These are phyloP conservation scores for Liriodendron chinense DNA, from an alignment of 164 flowering plant species.

Conservation along the genomic window DNA sequence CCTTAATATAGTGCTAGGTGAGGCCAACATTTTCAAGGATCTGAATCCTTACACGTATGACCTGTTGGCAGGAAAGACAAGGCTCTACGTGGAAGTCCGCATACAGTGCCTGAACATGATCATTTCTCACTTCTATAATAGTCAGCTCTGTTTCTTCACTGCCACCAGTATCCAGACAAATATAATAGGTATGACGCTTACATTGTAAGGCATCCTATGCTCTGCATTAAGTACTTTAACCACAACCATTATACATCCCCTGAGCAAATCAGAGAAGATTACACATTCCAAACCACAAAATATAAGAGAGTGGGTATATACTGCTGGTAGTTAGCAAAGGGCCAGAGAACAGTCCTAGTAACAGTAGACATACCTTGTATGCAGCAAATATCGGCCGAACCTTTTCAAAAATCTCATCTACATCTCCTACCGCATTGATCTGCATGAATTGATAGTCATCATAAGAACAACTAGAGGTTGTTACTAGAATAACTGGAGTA, in stretches of 20 bases:
- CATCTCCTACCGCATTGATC: slow-evolving; percentile 77
- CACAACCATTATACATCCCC: too few species aligned
- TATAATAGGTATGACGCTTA: background rate
- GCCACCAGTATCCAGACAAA: too few species aligned
- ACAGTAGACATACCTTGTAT: slow-evolving; percentile 34
- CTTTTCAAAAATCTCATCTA: slow-evolving; percentile 72
- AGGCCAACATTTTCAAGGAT: too few species aligned
- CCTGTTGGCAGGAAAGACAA: background rate
- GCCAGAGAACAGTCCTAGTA: background rate
- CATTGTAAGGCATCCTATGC: too few species aligned
- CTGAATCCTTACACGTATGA: background rate
- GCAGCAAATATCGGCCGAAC: slow-evolving; percentile 58
- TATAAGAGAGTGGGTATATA: background rate
- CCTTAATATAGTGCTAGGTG: background rate
- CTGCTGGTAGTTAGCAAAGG: background rate
- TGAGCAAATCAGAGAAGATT: too few species aligned
- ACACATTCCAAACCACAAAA: too few species aligned
- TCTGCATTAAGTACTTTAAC: too few species aligned
- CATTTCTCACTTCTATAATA: too few species aligned
- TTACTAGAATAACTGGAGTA: too few species aligned
- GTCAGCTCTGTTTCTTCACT: too few species aligned
- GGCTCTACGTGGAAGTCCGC: background rate
- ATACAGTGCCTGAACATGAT: too few species aligned
- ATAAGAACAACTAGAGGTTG: too few species aligned
- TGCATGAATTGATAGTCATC: slow-evolving; percentile 26